A percentile compares a stretch with the other conserved stretches of the same genome.
phyloP scores from a whole-genome alignment of 2,329 filamentous ascomycete species.

The Neonectria coccinea region DNA sequence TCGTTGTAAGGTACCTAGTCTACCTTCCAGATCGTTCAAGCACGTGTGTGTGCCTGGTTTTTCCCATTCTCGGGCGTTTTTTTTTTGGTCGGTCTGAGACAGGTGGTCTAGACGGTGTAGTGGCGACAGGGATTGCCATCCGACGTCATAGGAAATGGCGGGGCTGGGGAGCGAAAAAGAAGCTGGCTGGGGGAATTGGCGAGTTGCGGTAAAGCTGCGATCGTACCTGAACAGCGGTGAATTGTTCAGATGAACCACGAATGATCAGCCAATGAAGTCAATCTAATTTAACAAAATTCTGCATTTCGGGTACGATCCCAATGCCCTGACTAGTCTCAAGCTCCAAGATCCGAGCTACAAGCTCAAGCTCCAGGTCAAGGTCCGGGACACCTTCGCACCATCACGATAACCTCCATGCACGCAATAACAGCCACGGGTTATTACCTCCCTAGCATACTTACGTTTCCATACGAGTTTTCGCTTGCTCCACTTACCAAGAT shows the following conservation, averaged over 20 bases:
- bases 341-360: no score
- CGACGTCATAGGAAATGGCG: constrained; percentile 28
- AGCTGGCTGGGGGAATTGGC: constrained; percentile 17
- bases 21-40: background rate
- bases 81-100: background rate
- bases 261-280: background rate
- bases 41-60: background rate
- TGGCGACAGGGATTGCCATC: background rate
- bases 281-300: background rate
- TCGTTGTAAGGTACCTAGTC: background rate
- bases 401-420: no score
- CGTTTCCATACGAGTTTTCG: constrained; percentile 1
- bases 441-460: no score
- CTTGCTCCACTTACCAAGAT: constrained; percentile 12
- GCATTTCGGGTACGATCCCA: background rate
- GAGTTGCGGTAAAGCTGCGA: constrained; percentile 6
- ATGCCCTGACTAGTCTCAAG: background rate
- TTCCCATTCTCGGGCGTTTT: background rate
- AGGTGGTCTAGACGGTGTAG: background rate
- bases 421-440: no score
- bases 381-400: no score
- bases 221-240: no score
- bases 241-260: background rate
- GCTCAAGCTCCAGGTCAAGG: background rate
- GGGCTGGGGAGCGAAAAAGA: constrained; percentile 17